Conservation (phyloP, 495 filamentous ascomycete species). For the Podospora conica region DNA sequence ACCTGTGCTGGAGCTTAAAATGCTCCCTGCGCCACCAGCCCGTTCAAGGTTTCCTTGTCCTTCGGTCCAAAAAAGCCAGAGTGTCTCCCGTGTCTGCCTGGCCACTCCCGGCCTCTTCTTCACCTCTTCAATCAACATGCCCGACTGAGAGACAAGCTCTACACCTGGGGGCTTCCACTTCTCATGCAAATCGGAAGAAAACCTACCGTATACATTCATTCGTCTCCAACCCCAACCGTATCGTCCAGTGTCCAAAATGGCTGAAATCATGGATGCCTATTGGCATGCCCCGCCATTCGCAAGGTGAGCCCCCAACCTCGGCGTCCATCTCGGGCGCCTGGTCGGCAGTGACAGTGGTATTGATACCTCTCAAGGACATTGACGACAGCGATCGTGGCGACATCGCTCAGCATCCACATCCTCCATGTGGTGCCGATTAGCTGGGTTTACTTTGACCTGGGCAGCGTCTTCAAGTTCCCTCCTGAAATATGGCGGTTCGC, state of each 20-base stretch:
- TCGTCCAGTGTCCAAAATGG: conserved; percentile 13
- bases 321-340: too few relatives aligned
- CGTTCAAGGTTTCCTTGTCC: conserved; percentile 15
- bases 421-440: conserved; percentile 44
- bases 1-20: conserved; percentile 17
- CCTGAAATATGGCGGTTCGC: conserved; percentile 54
- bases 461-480: conserved; percentile 53
- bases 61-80: conserved; percentile 26
- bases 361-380: conserved; percentile 51
- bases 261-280: conserved; percentile 55
- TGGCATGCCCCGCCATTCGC: conserved; percentile 66
- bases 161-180: conserved; percentile 20
- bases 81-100: conserved; percentile 11
- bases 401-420: conserved; percentile 57
- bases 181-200: conserved; percentile 14
- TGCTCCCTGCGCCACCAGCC: not conserved
- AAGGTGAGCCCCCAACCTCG: conserved; percentile 44
- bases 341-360: not conserved
- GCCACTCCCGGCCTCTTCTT: conserved; percentile 8
- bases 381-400: conserved; percentile 57
- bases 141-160: conserved; percentile 15
- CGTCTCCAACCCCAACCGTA: not conserved
- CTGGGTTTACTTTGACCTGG: conserved; percentile 53
- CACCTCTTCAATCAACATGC: conserved; percentile 13
- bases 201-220: conserved; percentile 10